A percentile compares a stretch with the other conserved stretches of the same genome.
Conservation (phyloP, 2,329 filamentous ascomycete genomes). For the Trichoderma arundinaceum region DNA sequence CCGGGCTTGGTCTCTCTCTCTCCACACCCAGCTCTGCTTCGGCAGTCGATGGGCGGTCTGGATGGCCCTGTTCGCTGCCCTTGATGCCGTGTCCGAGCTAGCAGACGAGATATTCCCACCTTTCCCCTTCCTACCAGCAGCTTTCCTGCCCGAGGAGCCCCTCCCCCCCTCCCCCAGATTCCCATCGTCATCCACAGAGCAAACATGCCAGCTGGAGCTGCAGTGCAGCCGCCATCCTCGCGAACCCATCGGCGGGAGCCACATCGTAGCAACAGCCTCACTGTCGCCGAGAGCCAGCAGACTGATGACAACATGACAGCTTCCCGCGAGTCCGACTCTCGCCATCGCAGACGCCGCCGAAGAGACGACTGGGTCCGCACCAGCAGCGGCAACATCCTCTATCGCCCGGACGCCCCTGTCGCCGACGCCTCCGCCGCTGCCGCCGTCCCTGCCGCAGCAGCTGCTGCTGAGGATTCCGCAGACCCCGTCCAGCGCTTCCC, state of each 20-base stretch:
- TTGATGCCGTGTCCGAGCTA: constrained; percentile 17
- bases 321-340: constrained; percentile 24
- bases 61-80: constrained; percentile 24
- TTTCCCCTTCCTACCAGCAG: constrained; percentile 16
- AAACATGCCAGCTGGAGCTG: constrained; percentile 32
- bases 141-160: too few species aligned
- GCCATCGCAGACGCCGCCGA: constrained; percentile 28
- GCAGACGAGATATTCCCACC: constrained; percentile 18
- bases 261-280: constrained; percentile 8
- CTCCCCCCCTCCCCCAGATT: constrained; percentile 26
- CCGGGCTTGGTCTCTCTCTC: constrained; percentile 13
- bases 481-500: constrained; percentile 40
- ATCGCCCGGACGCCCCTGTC: constrained; percentile 36
- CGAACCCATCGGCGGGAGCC: constrained; percentile 26
- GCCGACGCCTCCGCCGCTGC: constrained; percentile 25
- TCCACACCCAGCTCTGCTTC: constrained; percentile 20
- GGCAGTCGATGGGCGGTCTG: constrained; percentile 30
- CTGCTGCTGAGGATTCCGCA: constrained; percentile 20
- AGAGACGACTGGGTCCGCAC: constrained; percentile 37
- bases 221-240: constrained; percentile 29
- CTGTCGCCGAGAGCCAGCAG: constrained; percentile 1
- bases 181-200: constrained; percentile 2
- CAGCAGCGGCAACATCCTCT: constrained; percentile 41
- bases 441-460: neutral
- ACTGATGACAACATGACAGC: constrained; percentile 30